Evolutionary conservation across 2,329 filamentous ascomycete species (phyloP).

Genomic region (Colletotrichum agaves): DNA sequence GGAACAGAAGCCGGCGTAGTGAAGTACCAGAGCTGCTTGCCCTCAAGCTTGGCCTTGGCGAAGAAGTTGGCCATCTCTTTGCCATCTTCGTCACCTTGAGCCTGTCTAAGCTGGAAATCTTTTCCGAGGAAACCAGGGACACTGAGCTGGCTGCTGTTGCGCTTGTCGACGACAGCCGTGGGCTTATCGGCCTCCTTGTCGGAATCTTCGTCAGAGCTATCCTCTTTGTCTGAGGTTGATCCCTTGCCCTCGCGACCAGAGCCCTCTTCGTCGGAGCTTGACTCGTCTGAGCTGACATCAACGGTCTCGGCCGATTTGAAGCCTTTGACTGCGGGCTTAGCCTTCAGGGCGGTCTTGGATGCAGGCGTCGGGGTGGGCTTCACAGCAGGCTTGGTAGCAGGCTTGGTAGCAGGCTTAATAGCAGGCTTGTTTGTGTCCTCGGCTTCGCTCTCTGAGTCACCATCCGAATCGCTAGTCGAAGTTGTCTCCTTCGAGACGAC

Average conservation of each 20-base stretch:
- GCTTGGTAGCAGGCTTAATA: slow-evolving; percentile 39
- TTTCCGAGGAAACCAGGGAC: slow-evolving; percentile 59
- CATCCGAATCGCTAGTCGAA: slow-evolving; percentile 42
- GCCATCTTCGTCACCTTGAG: slow-evolving; percentile 52
- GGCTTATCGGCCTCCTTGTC: slow-evolving; percentile 49
- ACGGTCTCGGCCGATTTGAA: slow-evolving; percentile 27
- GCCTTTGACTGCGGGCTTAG: slow-evolving; percentile 10
- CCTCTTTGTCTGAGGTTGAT: slow-evolving; percentile 36
- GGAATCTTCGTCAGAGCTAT: slow-evolving; percentile 38
- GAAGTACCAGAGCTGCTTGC: slow-evolving; percentile 85
- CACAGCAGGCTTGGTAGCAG: slow-evolving; percentile 35
- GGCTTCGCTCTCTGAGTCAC: slow-evolving; percentile 40
- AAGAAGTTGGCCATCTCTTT: slow-evolving; percentile 66
- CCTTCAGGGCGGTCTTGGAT: slow-evolving; percentile 19
- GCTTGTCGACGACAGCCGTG: slow-evolving; percentile 46
- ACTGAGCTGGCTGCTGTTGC: slow-evolving; percentile 46
- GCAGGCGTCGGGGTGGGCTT: slow-evolving; percentile 33
- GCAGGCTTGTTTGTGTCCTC: slow-evolving; percentile 41
- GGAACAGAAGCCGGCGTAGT: slow-evolving; percentile 76
- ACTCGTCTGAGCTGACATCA: slow-evolving; percentile 41
- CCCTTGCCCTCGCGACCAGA: slow-evolving; percentile 40
- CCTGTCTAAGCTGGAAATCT: slow-evolving; percentile 65
- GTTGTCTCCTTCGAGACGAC: slow-evolving; percentile 19
- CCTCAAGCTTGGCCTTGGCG: slow-evolving; percentile 67
- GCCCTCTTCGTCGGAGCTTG: slow-evolving; percentile 22